Evolutionary conservation across 2,329 filamentous ascomycete species (phyloP).

Genomic region (Xylaria sp.): DNA sequence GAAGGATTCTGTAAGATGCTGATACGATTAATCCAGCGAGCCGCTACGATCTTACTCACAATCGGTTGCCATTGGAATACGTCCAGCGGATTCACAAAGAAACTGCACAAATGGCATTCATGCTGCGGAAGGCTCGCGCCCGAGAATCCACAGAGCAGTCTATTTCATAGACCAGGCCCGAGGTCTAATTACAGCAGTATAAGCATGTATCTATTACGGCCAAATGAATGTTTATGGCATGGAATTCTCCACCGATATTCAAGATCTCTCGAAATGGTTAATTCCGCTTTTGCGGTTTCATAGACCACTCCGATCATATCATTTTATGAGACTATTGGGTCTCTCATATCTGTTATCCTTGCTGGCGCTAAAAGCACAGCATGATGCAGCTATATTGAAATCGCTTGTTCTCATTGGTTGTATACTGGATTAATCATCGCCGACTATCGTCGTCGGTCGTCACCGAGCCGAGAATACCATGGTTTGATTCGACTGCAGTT

Average conservation of each 20-base stretch:
- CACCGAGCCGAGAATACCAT: background rate
- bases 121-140: background rate
- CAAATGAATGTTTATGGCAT: background rate
- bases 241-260: background rate
- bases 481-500: background rate
- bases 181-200: background rate
- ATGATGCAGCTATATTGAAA: constrained; percentile 1
- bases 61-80: background rate
- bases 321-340: background rate
- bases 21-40: constrained; percentile 15
- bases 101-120: background rate
- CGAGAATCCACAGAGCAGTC: background rate
- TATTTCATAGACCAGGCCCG: background rate
- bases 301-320: background rate
- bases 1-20: constrained; percentile 21
- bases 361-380: constrained; percentile 16
- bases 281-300: background rate
- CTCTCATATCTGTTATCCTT: constrained; percentile 8
- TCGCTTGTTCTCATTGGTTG: background rate
- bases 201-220: background rate
- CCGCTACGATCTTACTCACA: constrained; percentile 3
- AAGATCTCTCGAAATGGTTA: background rate
- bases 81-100: background rate
- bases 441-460: background rate
- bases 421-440: background rate